Evolutionary conservation across 345 rosid genomes (phyloP), one percentile per base, ranked within the genome.

Genomic region (Citrus medica): DNA sequence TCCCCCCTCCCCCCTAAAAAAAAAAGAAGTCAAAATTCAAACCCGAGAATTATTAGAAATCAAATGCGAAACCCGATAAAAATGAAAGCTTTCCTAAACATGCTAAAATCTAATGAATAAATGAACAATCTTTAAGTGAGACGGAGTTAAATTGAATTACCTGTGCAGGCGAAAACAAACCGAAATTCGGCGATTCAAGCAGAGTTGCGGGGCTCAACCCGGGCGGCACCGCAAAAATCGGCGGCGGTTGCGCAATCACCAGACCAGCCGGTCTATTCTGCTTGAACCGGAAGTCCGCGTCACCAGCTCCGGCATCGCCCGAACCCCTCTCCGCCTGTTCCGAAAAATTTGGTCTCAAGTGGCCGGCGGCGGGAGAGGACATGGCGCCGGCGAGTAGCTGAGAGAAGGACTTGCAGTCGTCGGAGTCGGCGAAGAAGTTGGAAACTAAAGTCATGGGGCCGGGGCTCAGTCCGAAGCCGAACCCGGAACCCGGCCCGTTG

Each of bases 361-460:
- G 35, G 63, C 37, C 58, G 9, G 87, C 83, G 0, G 81, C 85
- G 42, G 94, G 94, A 60, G 97, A 91, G 74, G 89, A 78, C 89
- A 90, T 86, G 79, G 97, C 94, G 61, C 98, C 92, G n/a, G 94
- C 89, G n/a, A 92, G 87, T 12, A 92, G 91, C 81, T 90, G 95
- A 79, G 97, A 92, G 85, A 92, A 92, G 35, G 97, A 86, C 77
- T 86, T 89, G 69, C 79, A 86, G 59, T 88, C 97, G 19, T 94
- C 93, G 81, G 89, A 80, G 69, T 90, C 94, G 70, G 95, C 74
- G 82, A 94, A 92, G 72, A 90, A 65, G 80, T 78, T 88, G 17
- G 98, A 91, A 81, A 94, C 90, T 19, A 94, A 86, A 71, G 98
- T 92, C 94, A 94, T 90, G 22, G 97, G 98, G 9, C 98, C 94